Evolutionary conservation across 352 stramenopile genomes (phyloP), one percentile per base, ranked within the genome.

Genomic region (Globisporangium alternatum): DNA sequence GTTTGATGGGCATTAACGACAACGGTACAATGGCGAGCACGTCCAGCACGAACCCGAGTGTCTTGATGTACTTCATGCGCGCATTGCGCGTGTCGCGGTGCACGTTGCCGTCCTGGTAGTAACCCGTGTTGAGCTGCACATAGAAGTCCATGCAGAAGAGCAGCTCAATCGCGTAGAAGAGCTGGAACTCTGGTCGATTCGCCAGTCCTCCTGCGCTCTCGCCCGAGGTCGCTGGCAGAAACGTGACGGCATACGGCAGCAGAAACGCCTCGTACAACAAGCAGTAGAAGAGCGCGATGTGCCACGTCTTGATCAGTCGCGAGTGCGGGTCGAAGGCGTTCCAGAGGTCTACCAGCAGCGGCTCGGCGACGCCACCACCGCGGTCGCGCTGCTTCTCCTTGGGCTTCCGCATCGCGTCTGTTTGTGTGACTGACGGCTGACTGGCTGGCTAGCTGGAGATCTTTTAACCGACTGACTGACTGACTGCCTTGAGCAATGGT

Each of bases 71-170:
- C 31, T 77, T 80, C 21, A 65, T 63, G 10, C 71, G 68, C 5
- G 66, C 60, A 4, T 70, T 62, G 17, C 30, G 58, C 25, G 61
- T 48, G 35, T 81, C 64, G 21, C 66, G 70, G 19, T 75, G 68
- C 1, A 84, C 30, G 45, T 73, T 74, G 41, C 82, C 78, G 25
- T 77, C 71, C 31, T 84, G 59, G 53, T 86, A 80, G 54, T 70
- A 88, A 0, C 76, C 72, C 0, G 78, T 90, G 65, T 82, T 83
- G 5, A 86, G 37, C 48, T 81, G 77, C 13, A 90, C 76, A 22
- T 71, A 80, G 28, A 89, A 78, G 41, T 90, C 79, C 17, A 72
- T n/a, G 8, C 69, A 45, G 33, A 91, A 89, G 41, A 91, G 63
- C 5, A 69, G 5, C 47, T 89, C 80, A 25, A 56, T 60, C 3